Conservation (phyloP, 495 filamentous ascomycete genomes). For the Penicillium egyptiacum region DNA sequence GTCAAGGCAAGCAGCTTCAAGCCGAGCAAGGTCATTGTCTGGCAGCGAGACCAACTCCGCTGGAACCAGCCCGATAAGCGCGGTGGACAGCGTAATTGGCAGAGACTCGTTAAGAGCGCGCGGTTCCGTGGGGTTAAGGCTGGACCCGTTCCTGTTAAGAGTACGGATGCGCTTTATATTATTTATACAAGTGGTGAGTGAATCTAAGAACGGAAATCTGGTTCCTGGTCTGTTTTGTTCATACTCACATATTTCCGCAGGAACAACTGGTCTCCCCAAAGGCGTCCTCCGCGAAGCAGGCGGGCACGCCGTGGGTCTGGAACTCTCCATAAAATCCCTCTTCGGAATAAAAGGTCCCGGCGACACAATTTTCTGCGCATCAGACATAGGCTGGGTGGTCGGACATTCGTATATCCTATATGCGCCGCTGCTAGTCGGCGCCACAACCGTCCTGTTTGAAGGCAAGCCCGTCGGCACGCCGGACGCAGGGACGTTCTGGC, state of each 20-base stretch:
- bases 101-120: slow-evolving; percentile 68
- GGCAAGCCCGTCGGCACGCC: slow-evolving; percentile 92
- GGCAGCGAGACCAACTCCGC: slow-evolving; percentile 72
- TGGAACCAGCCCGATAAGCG: slow-evolving; percentile 67
- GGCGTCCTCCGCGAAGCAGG: slow-evolving; percentile 82
- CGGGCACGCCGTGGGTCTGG: slow-evolving; percentile 84
- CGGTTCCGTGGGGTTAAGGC: slow-evolving; percentile 62
- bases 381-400: slow-evolving; percentile 85
- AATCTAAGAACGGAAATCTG: too few relatives aligned
- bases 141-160: slow-evolving; percentile 71
- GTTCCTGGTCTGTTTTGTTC: background rate
- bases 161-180: slow-evolving; percentile 79
- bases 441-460: slow-evolving; percentile 85
- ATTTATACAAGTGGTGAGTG: slow-evolving; percentile 74
- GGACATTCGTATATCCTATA: slow-evolving; percentile 87
- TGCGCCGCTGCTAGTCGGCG: slow-evolving; percentile 77
- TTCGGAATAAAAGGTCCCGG: slow-evolving; percentile 78
- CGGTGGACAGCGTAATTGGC: slow-evolving; percentile 75
- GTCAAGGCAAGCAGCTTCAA: slow-evolving; percentile 58
- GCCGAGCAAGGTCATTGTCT: slow-evolving; percentile 68
- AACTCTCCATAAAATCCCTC: slow-evolving; percentile 72
- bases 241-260: slow-evolving; percentile 30
- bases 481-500: slow-evolving; percentile 83
- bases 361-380: slow-evolving; percentile 81
- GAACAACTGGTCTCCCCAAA: slow-evolving; percentile 86